Percentiles rank a stretch among this genome's conserved stretches.
Evolutionary conservation across 805 yeast genomes (phyloP).

Genomic region (Candida maltosa): DNA sequence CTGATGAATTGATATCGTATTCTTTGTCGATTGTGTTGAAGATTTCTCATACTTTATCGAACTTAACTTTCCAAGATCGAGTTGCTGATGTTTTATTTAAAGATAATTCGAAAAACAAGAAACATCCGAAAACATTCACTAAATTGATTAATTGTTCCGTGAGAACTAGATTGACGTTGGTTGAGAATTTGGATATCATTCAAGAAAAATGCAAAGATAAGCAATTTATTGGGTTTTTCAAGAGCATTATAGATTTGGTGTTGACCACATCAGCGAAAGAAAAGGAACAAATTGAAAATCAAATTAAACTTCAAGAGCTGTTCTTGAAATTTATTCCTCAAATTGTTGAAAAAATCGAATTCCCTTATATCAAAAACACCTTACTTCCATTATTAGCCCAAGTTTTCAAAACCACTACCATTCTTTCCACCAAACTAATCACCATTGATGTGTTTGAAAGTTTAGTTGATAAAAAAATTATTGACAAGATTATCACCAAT

Average conservation of each 20-base stretch:
- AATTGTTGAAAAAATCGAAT: constrained; percentile 51
- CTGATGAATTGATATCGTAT: constrained; percentile 32
- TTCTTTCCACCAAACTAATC: constrained; percentile 71
- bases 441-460: constrained; percentile 59
- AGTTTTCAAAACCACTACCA: constrained; percentile 80
- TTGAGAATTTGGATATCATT: constrained; percentile 47
- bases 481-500: constrained; percentile 67
- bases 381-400: constrained; percentile 71
- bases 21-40: constrained; percentile 55
- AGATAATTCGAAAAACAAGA: constrained; percentile 20
- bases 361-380: constrained; percentile 67
- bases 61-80: constrained; percentile 72
- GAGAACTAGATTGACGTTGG: constrained; percentile 25
- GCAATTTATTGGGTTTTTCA: constrained; percentile 47
- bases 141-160: constrained; percentile 31
- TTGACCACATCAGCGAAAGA: constrained; percentile 24
- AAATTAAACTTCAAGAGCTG: constrained; percentile 47
- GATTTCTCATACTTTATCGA: constrained; percentile 67
- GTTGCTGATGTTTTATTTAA: constrained; percentile 47
- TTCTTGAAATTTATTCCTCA: constrained; percentile 43
- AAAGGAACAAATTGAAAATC: constrained; percentile 26
- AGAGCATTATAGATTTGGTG: constrained; percentile 39
- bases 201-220: constrained; percentile 47
- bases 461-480: constrained; percentile 54
- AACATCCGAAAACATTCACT: constrained; percentile 16